These are phyloP conservation scores for Platismatia glauca DNA, from an alignment of 495 filamentous ascomycete genomes.

Conservation along the genomic window DNA sequence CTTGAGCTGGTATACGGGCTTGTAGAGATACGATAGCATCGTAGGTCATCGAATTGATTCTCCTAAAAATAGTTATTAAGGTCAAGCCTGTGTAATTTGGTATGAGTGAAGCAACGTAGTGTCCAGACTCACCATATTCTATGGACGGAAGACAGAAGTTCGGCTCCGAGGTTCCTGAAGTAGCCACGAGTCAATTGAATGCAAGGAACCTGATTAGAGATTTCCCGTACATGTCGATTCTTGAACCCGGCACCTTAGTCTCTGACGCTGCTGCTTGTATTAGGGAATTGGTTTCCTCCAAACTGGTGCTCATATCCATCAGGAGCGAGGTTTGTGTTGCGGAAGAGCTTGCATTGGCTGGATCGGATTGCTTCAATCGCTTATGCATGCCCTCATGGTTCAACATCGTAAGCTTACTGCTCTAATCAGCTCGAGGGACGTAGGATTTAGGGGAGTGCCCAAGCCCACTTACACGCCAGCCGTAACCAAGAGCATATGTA, in stretches of 20 bases:
- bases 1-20: background rate
- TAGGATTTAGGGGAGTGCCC: background rate
- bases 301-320: background rate
- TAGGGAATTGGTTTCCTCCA: background rate
- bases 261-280: background rate
- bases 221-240: constrained; percentile 3
- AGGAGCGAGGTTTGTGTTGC: constrained; percentile 2
- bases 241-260: constrained; percentile 1
- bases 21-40: constrained; percentile 2
- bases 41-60: constrained; percentile 10
- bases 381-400: constrained; percentile 17
- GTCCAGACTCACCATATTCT: background rate
- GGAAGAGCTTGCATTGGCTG: constrained; percentile 5
- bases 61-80: background rate
- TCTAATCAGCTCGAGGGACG: background rate
- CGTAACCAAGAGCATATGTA: constrained; percentile 21
- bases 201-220: background rate
- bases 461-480: background rate
- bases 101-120: background rate
- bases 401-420: constrained; percentile 5
- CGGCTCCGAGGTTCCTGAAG: background rate
- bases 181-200: background rate
- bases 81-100: background rate
- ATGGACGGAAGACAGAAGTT: background rate
- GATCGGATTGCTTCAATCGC: constrained; percentile 2